Evolutionary conservation across 805 yeast genomes (phyloP).

Genomic region (Nakazawaea sp.): DNA sequence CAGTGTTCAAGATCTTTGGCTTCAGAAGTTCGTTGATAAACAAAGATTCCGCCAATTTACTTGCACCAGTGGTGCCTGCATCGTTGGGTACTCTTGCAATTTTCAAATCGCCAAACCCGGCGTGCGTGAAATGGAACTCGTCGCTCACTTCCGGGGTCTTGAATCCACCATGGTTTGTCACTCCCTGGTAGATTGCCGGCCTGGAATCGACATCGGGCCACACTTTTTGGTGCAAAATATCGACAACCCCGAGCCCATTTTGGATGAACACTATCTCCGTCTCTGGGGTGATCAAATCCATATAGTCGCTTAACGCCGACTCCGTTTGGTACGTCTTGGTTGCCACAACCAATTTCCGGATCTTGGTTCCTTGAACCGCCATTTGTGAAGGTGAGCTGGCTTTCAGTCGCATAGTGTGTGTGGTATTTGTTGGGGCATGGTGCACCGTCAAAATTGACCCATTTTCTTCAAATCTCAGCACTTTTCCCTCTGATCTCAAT

Average conservation of each 20-base stretch:
- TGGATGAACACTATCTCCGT: constrained; percentile 69
- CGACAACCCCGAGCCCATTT: constrained; percentile 76
- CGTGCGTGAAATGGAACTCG: constrained; percentile 49
- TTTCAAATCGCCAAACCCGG: constrained; percentile 62
- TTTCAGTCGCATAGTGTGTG: constrained; percentile 11
- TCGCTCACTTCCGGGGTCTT: constrained; percentile 26
- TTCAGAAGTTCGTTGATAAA: constrained; percentile 17
- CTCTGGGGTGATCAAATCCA: constrained; percentile 36
- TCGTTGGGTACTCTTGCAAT: constrained; percentile 48
- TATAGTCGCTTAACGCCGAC: constrained; percentile 50
- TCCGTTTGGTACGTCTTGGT: constrained; percentile 77
- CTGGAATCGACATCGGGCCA: constrained; percentile 42
- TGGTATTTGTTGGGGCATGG: constrained; percentile 14
- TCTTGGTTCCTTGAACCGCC: constrained; percentile 4
- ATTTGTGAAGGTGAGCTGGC: constrained; percentile 14
- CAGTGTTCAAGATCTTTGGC: constrained; percentile 22
- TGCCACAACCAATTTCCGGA: constrained; percentile 45
- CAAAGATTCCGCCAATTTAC: constrained; percentile 13
- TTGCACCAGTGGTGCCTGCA: constrained; percentile 6
- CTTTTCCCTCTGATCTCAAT: constrained; percentile 32
- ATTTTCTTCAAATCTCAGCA: constrained; percentile 31
- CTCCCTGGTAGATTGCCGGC: constrained; percentile 67
- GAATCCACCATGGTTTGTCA: constrained; percentile 80
- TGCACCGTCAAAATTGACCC: constrained; percentile 29
- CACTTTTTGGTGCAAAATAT: constrained; percentile 36